Evolutionary conservation across 495 filamentous ascomycete species (phyloP).

Genomic region (Trichoderma asperelloides): DNA sequence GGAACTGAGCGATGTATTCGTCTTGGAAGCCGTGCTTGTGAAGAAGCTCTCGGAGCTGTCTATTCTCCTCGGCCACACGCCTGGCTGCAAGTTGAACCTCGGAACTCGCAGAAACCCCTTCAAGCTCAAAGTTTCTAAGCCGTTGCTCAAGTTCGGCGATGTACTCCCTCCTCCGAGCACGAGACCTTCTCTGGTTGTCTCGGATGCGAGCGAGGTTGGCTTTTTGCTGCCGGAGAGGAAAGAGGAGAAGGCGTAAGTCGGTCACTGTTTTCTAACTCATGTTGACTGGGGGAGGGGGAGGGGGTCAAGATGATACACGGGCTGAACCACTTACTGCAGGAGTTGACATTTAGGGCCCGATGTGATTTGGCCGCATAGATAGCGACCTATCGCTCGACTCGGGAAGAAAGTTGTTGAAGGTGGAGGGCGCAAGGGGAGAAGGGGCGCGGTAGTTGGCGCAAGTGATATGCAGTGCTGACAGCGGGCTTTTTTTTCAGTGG

Average conservation of each 20-base stretch:
- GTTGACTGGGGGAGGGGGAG: background rate
- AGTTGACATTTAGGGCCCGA: constrained; percentile 9
- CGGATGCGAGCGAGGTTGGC: constrained; percentile 48
- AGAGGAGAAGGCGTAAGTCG: background rate
- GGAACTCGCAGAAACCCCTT: constrained; percentile 47
- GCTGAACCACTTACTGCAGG: constrained; percentile 8
- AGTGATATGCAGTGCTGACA: background rate
- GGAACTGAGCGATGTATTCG: constrained; percentile 15
- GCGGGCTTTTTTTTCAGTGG: constrained; percentile 1
- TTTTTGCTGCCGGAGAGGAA: constrained; percentile 19
- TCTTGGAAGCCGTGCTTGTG: constrained; percentile 18
- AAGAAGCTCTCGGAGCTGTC: constrained; percentile 13
- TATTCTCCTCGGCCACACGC: constrained; percentile 56
- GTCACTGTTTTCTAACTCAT: background rate
- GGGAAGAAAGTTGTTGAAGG: constrained; percentile 5
- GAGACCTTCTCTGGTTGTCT: constrained; percentile 76
- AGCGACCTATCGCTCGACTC: constrained; percentile 7
- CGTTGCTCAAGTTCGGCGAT: constrained; percentile 59
- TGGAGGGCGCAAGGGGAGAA: background rate
- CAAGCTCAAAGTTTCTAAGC: constrained; percentile 48
- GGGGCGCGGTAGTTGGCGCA: background rate
- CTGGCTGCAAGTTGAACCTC: constrained; percentile 58
- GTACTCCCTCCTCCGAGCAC: constrained; percentile 69
- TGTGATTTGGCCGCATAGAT: constrained; percentile 6
- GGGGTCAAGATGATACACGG: background rate